Evolutionary conservation across 1,139 yeast species (phyloP).

Genomic region (Geotrichum siamense): DNA sequence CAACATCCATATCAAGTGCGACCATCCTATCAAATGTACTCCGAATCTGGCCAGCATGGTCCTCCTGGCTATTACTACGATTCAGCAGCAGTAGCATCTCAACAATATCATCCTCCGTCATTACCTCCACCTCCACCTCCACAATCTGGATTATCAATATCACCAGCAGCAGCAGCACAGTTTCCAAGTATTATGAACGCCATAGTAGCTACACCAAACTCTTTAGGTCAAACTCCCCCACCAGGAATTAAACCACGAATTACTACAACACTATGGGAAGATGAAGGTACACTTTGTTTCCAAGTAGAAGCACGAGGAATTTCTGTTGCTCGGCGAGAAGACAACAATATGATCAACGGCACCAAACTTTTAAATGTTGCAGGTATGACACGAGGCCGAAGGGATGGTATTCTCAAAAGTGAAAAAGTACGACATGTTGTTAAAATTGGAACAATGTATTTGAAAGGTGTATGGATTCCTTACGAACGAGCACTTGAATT

Average conservation of each 20-base stretch:
- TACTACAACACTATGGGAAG: constrained; percentile 96
- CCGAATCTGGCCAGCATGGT: neutral
- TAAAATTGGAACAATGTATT: constrained; percentile 92
- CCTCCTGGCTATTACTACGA: neutral
- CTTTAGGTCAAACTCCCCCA: constrained; percentile 30
- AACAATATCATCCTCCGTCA: constrained; percentile 7
- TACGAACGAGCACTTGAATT: constrained; percentile 85
- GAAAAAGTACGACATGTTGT: constrained; percentile 89
- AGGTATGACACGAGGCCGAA: constrained; percentile 52
- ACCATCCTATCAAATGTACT: neutral
- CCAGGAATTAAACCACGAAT: constrained; percentile 75
- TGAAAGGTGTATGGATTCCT: constrained; percentile 97
- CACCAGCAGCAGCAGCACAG: constrained; percentile 25
- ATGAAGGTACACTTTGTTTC: constrained; percentile 86
- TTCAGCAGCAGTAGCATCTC: neutral
- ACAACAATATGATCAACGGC: constrained; percentile 48
- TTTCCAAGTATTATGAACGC: constrained; percentile 32
- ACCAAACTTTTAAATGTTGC: constrained; percentile 51
- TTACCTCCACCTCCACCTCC: constrained; percentile 12
- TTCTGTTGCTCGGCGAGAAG: constrained; percentile 47
- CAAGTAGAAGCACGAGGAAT: constrained; percentile 48
- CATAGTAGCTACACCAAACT: constrained; percentile 24
- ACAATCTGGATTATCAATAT: constrained; percentile 1
- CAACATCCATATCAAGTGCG: neutral
- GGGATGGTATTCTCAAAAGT: constrained; percentile 88